A percentile compares a stretch with the other conserved stretches of the same genome.
phyloP scores from a whole-genome alignment of 495 filamentous ascomycete genomes.

The Collariella sp. region DNA sequence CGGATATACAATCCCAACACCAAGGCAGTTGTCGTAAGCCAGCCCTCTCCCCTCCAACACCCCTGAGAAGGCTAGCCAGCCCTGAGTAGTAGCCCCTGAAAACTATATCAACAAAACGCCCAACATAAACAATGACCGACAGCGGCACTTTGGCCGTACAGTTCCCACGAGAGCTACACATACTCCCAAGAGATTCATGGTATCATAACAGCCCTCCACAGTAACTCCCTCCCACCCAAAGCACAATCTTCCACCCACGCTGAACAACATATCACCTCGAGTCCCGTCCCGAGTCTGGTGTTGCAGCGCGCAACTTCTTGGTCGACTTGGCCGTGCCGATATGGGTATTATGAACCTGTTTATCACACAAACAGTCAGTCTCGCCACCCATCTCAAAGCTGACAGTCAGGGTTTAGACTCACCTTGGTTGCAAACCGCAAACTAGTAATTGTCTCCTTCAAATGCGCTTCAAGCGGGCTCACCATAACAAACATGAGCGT shows the following conservation, averaged over 20 bases:
- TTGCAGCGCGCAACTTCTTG: constrained; percentile 40
- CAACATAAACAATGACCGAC: too few relatives aligned
- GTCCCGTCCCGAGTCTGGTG: not conserved
- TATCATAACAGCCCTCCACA: not conserved
- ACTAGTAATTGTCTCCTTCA: constrained; percentile 88
- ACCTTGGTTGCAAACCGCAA: constrained; percentile 95
- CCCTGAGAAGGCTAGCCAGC: too few relatives aligned
- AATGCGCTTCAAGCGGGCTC: constrained; percentile 81
- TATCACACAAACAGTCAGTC: not conserved
- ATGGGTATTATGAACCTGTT: constrained; percentile 71
- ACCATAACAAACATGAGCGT: constrained; percentile 99
- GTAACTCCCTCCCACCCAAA: not conserved
- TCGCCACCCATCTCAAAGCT: not conserved
- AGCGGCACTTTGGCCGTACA: too few relatives aligned
- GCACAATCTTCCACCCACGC: not conserved
- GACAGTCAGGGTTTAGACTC: constrained; percentile 16
- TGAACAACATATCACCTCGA: not conserved
- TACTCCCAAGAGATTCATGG: too few relatives aligned
- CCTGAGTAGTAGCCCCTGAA: too few relatives aligned
- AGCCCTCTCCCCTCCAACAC: too few relatives aligned
- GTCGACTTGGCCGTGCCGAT: constrained; percentile 79
- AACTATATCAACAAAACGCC: too few relatives aligned
- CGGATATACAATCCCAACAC: not conserved
- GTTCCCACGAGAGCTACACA: too few relatives aligned
- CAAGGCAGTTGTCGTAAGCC: too few relatives aligned